Base-by-base conservation (phyloP, 1,284 basidiomycete species). In the Neonothopanus nambi region DNA sequence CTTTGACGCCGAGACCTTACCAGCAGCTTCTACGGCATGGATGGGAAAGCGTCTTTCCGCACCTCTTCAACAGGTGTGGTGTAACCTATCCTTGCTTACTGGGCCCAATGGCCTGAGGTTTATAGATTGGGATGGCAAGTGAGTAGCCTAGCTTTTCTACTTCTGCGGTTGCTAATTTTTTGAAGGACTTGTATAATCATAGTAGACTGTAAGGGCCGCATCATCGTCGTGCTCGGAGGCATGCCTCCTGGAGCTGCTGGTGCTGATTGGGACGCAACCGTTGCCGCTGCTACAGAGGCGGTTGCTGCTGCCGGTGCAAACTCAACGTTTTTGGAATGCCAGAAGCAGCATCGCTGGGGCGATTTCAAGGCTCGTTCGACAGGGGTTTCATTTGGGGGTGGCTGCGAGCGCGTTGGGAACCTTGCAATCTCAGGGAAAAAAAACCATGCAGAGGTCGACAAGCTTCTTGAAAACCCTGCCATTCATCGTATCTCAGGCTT, bases 301-400 rank as follows among this genome's bases (percentile, higher is more conserved):
- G n/a, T n/a, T n/a, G n/a, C n/a, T n/a, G n/a, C n/a, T n/a, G n/a
- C n/a, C n/a, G n/a, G n/a, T n/a, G n/a, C n/a, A n/a, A n/a, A n/a
- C n/a, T n/a, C n/a, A n/a, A n/a, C n/a, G n/a, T n/a, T n/a, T n/a
- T n/a, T n/a, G n/a, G n/a, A n/a, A n/a, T n/a, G n/a, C n/a, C n/a
- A n/a, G n/a, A n/a, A n/a, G n/a, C n/a, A 18, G 3, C 53, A 57
- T 30, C 48, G 40, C 9, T 28, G 53, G 5, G 56, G 56, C 8
- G 18, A 30, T 17, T 55, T 55, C 33, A 37, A 33, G 5, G 56
- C 49, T 18, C 23, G 37, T 6, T 20, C 42, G 15, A 18, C 40
- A 8, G 53, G 56, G 1, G 38, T 57, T 18, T 46, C 46, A 15
- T 55, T 39, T 24, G 56, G 54, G 17, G 49, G 45, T 4, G 56